Conservation (phyloP, 2,329 filamentous ascomycete genomes). For the Aspergillus pseudotamarii region DNA sequence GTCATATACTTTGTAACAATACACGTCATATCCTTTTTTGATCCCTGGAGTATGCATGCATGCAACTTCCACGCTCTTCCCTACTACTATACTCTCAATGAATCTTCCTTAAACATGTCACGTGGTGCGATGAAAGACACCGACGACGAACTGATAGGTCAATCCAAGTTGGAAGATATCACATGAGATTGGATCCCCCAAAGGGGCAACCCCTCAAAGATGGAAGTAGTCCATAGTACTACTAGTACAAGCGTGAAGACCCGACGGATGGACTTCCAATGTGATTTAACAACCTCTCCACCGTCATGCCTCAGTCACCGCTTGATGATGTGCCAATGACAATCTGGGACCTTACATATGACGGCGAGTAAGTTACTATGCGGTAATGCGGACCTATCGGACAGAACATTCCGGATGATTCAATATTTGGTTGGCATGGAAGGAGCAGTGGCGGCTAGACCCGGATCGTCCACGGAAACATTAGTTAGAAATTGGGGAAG, state of each 20-base stretch:
- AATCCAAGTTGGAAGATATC: neutral
- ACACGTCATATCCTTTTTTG: conserved; percentile 8
- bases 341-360: conserved; percentile 20
- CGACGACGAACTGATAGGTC: neutral
- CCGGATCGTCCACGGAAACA: conserved; percentile 1
- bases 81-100: neutral
- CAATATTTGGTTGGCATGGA: neutral
- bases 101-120: neutral
- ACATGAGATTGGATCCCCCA: neutral
- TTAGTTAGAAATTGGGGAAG: neutral
- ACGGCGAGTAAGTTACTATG: conserved; percentile 11
- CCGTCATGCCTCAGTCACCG: conserved; percentile 19
- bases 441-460: conserved; percentile 6
- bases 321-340: conserved; percentile 13
- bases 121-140: neutral
- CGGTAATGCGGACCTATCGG: conserved; percentile 10
- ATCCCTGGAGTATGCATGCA: neutral
- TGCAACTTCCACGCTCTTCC: neutral
- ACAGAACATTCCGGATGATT: neutral
- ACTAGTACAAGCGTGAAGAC: too few relatives aligned
- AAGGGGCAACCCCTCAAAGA: neutral
- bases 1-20: conserved; percentile 12
- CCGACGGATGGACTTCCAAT: neutral
- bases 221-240: neutral
- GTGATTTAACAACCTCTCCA: neutral